phyloP scores from a whole-genome alignment of 345 rosid genomes.

The Laguncularia racemosa region DNA sequence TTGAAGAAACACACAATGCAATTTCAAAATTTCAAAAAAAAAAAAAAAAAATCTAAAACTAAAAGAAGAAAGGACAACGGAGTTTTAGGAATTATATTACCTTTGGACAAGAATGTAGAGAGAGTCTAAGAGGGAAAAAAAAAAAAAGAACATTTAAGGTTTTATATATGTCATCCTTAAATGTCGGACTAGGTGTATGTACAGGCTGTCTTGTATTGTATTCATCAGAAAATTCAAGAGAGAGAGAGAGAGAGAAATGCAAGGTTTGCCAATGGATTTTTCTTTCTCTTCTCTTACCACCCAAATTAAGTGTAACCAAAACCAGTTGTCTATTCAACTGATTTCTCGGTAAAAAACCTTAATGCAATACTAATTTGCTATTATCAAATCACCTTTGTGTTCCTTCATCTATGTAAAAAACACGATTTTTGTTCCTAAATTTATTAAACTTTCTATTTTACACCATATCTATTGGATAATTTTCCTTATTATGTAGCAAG shows the following conservation, averaged over 20 bases:
- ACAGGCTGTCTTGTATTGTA: not conserved
- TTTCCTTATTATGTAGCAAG: too few relatives aligned
- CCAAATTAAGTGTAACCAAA: not conserved
- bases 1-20: too few relatives aligned
- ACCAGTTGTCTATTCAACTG: too few relatives aligned
- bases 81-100: not conserved
- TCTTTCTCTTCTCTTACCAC: constrained; percentile 1
- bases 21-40: not conserved
- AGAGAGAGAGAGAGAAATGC: constrained; percentile 8
- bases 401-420: too few relatives aligned
- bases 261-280: constrained; percentile 1
- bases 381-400: too few relatives aligned
- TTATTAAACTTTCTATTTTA: too few relatives aligned
- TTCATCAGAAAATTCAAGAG: not conserved
- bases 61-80: not conserved
- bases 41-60: not conserved
- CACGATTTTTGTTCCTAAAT: too few relatives aligned
- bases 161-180: not conserved
- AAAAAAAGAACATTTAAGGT: not conserved
- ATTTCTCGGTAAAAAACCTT: too few relatives aligned
- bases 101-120: constrained; percentile 8
- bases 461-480: too few relatives aligned
- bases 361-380: too few relatives aligned
- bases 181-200: not conserved
- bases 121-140: not conserved